Base-by-base conservation (phyloP, 1,284 basidiomycete species). In the Schizophyllum amplum region DNA sequence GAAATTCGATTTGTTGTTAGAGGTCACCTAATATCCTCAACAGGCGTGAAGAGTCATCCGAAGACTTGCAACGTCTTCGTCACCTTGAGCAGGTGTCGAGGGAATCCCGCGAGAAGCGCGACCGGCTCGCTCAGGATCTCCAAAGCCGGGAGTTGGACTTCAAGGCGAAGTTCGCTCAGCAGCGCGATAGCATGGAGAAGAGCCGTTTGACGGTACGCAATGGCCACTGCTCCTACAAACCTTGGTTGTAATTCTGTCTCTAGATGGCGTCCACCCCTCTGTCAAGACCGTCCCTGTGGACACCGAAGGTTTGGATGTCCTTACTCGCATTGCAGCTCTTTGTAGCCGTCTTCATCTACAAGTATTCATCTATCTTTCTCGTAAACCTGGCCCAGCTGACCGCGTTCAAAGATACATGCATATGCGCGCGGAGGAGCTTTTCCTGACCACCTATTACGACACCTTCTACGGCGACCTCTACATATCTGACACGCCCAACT, bases 381-480 rank as follows among this genome's bases (percentile, higher is more conserved):
- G 23, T 50, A 7, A 7, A 54, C 58, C 62, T 72, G 54, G 71
- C 69, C 22, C 25, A 47, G 9, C 52, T 47, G 49, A 59, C 54
- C 13, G 24, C 47, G 33, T 24, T 13, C 24, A 46, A 24, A 63
- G 71, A 74, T 54, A 72, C 72, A 55, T 67, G 68, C 46, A 61
- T 65, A 51, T 69, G 75, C 57, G 76, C 78, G 52, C 71, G 65
- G 60, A 47, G 70, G 59, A 72, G 27, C 67, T 78, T 52, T 82
- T 81, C 64, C 69, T 81, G 57, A 80, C 77, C 57, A 80, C 79
- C 59, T 89, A 87, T 63, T 87, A 85, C 65, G 86, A 90, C 66
- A 82, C 87, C 56, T 82, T 86, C 71, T 80, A 86, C 65, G 81
- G 84, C 20, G 82, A 87, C 65, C 75, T 87, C 52, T 77, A 86